Evolutionary conservation across 1,139 yeast genomes (phyloP).

Genomic region (Yamadazyma siamensis): DNA sequence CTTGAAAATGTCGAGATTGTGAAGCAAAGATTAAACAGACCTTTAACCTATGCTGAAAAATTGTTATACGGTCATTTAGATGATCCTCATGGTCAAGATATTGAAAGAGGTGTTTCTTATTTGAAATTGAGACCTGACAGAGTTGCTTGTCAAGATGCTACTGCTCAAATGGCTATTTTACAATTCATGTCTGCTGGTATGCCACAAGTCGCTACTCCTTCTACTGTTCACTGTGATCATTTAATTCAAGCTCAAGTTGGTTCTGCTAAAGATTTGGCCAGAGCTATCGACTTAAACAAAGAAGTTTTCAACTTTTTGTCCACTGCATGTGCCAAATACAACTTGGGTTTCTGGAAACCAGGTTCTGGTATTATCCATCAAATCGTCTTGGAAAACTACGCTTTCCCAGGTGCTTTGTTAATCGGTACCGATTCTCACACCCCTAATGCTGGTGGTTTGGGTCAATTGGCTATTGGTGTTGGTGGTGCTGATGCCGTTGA

Average conservation of each 20-base stretch:
- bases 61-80: conserved; percentile 94
- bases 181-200: conserved; percentile 98
- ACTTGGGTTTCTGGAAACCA: conserved; percentile 99
- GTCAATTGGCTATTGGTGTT: conserved; percentile 98
- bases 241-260: conserved; percentile 97
- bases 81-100: conserved; percentile 92
- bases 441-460: conserved; percentile 99
- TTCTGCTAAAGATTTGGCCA: conserved; percentile 86
- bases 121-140: conserved; percentile 98
- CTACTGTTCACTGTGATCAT: conserved; percentile 98
- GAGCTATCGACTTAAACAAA: conserved; percentile 91
- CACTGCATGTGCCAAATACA: conserved; percentile 93
- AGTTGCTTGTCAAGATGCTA: conserved; percentile 99
- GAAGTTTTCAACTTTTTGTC: conserved; percentile 96
- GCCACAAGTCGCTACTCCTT: conserved; percentile 93
- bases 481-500: conserved; percentile 99
- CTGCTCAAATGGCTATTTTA: conserved; percentile 98
- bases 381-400: conserved; percentile 94
- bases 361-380: conserved; percentile 99
- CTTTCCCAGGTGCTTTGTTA: conserved; percentile 96
- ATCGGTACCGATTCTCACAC: conserved; percentile 99
- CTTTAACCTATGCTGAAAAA: conserved; percentile 97
- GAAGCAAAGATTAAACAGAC: conserved; percentile 83
- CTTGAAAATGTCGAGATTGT: conserved; percentile 85
- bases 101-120: conserved; percentile 94